Percentiles rank a stretch among this genome's conserved stretches.
These are phyloP conservation scores for Podospora bellae-mahoneyi DNA, from an alignment of 495 filamentous ascomycete genomes.

Conservation along the genomic window DNA sequence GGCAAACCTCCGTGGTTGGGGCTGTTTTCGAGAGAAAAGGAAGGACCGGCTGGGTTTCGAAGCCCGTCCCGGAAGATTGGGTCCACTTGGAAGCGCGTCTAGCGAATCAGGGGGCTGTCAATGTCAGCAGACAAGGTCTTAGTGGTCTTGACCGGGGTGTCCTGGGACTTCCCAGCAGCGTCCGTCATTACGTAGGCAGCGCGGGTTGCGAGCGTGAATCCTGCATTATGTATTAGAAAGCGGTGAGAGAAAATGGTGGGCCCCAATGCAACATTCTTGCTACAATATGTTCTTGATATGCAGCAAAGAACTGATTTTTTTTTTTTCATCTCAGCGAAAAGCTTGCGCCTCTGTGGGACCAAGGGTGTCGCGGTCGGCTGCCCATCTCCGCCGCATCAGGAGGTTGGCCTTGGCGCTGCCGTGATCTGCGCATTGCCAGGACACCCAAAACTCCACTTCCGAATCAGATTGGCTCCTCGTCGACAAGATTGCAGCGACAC, in stretches of 20 bases:
- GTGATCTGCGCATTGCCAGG: constrained; percentile 21
- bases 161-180: constrained; percentile 1
- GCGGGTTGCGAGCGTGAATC: not conserved
- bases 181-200: constrained; percentile 10
- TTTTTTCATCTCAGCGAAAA: not conserved
- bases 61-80: constrained; percentile 13
- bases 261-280: not conserved
- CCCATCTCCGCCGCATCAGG: constrained; percentile 5
- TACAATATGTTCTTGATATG: not conserved
- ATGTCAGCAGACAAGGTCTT: constrained; percentile 33
- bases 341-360: not conserved
- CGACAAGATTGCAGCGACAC: not conserved
- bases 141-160: constrained; percentile 5
- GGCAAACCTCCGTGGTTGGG: not conserved
- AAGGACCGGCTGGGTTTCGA: constrained; percentile 3
- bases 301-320: not conserved
- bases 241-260: not conserved
- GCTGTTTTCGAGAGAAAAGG: not conserved
- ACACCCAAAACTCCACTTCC: constrained; percentile 9
- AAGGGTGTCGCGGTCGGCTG: constrained; percentile 2
- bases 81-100: constrained; percentile 9
- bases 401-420: constrained; percentile 23
- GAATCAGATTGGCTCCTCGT: constrained; percentile 15
- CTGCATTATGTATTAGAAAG: not conserved
- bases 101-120: constrained; percentile 25